phyloP scores from a whole-genome alignment of 1,284 basidiomycete genomes.

The Blastosporella zonata region DNA sequence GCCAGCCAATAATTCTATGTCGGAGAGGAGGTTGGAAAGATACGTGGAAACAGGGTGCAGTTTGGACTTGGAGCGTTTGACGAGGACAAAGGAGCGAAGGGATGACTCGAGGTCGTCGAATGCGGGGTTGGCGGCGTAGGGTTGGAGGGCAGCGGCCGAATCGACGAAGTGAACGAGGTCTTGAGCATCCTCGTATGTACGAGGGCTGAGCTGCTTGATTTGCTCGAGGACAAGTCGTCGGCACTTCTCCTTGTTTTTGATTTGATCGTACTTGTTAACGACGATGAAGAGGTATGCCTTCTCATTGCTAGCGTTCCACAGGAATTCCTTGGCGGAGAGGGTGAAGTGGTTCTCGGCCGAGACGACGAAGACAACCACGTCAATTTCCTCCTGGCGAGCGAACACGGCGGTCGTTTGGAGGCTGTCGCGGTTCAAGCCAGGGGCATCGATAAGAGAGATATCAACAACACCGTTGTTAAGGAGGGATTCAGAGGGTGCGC shows the following conservation, averaged over 20 bases:
- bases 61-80: constrained; percentile 94
- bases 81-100: constrained; percentile 91
- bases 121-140: constrained; percentile 61
- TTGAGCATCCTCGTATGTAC: constrained; percentile 87
- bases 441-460: constrained; percentile 98
- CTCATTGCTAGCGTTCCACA: constrained; percentile 91
- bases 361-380: constrained; percentile 98
- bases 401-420: constrained; percentile 96
- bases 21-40: constrained; percentile 83
- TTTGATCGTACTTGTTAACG: constrained; percentile 97
- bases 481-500: constrained; percentile 76
- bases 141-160: constrained; percentile 68
- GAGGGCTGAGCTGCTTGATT: constrained; percentile 89
- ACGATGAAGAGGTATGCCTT: constrained; percentile 99
- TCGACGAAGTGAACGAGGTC: constrained; percentile 99
- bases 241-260: constrained; percentile 95
- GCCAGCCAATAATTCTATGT: constrained; percentile 84
- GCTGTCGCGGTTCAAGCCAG: constrained; percentile 95
- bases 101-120: constrained; percentile 92
- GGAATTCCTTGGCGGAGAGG: constrained; percentile 92
- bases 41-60: constrained; percentile 95
- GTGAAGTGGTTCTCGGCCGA: constrained; percentile 99
- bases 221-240: constrained; percentile 89
- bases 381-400: constrained; percentile 96
- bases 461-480: constrained; percentile 96